Conservation (phyloP, 441 rosid species). For the Rhodomyrtus psidioides region DNA sequence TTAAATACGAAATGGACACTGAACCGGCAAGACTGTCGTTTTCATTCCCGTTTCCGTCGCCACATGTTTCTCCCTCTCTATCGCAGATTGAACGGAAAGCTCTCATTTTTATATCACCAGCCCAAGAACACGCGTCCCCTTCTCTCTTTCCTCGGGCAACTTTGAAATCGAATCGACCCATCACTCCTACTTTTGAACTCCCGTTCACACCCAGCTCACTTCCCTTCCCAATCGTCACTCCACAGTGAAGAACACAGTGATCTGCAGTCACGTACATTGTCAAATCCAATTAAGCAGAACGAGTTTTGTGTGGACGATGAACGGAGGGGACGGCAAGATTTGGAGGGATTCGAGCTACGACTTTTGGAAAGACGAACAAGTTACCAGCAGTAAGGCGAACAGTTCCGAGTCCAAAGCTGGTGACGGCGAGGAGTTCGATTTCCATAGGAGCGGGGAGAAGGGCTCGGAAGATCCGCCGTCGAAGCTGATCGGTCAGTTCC, state of each 20-base stretch:
- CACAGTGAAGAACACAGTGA: background rate
- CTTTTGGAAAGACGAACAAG: background rate
- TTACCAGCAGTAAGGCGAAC: background rate
- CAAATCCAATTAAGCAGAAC: background rate
- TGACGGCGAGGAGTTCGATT: background rate
- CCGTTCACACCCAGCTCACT: background rate
- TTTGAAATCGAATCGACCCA: background rate
- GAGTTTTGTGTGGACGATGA: background rate
- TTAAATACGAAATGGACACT: background rate
- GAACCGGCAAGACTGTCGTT: background rate
- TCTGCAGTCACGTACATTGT: background rate
- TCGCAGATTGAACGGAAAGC: background rate
- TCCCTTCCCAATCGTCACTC: background rate
- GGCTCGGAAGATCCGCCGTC: conserved; percentile 23
- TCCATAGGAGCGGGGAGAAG: background rate
- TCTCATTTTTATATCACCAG: background rate
- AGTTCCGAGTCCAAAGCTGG: background rate
- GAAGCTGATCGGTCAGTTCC: conserved; percentile 25
- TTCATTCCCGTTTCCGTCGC: background rate
- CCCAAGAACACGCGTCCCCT: background rate
- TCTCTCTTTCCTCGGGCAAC: background rate
- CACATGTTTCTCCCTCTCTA: background rate
- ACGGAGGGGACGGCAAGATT: background rate
- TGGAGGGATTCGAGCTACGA: background rate
- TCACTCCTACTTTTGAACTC: background rate